These are phyloP conservation scores for Neurospora sp. DNA, from an alignment of 2,329 filamentous ascomycete genomes.

Conservation along the genomic window DNA sequence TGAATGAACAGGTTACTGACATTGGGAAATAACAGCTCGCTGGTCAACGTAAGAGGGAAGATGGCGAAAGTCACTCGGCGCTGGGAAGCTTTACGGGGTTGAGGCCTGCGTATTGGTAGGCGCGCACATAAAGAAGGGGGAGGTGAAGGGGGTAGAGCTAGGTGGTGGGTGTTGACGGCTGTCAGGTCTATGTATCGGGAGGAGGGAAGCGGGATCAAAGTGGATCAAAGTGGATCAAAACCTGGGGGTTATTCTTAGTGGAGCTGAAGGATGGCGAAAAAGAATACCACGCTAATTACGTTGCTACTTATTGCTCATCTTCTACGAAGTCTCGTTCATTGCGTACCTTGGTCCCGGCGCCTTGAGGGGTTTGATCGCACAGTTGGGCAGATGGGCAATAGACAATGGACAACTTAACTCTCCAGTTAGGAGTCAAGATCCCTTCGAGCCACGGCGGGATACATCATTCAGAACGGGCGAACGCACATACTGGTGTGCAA, in stretches of 20 bases:
- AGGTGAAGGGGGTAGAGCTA: neutral
- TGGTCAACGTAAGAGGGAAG: constrained; percentile 63
- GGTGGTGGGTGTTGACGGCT: neutral
- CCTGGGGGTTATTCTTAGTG: neutral
- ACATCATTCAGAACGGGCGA: no score
- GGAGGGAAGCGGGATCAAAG: neutral
- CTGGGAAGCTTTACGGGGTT: constrained; percentile 29
- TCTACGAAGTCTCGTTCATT: neutral
- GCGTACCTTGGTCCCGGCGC: no score
- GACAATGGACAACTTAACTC: no score
- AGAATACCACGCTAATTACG: neutral
- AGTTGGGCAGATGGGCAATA: no score
- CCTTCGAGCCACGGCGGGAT: no score
- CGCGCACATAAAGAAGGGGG: neutral
- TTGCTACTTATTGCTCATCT: neutral
- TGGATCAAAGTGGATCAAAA: neutral
- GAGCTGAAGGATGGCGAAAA: neutral
- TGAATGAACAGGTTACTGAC: neutral
- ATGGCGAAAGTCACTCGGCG: constrained; percentile 36
- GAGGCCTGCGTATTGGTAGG: constrained; percentile 22
- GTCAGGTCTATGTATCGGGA: neutral
- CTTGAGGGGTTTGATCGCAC: no score
- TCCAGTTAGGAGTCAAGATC: no score
- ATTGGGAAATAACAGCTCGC: constrained; percentile 36
- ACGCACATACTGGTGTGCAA: no score